phyloP scores from a whole-genome alignment of 139 green algal genomes.

The Chlamydomonas sp. region DNA sequence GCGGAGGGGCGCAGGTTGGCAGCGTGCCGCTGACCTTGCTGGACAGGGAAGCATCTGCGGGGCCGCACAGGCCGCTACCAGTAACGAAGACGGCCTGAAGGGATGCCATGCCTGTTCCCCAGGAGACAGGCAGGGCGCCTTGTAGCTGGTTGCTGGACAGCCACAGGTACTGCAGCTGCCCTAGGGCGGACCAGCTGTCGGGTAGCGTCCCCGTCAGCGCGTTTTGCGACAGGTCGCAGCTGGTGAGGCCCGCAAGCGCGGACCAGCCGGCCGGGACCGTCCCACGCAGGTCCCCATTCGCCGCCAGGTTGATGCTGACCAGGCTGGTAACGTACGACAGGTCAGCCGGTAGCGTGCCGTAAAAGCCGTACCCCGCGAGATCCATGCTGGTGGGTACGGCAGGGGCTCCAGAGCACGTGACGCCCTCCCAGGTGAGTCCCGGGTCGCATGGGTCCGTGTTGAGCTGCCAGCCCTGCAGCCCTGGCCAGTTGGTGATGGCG shows the following conservation, averaged over 20 bases:
- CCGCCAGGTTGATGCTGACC: neutral
- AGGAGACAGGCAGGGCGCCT: conserved; percentile 26
- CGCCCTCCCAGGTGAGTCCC: neutral
- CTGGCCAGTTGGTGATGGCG: neutral
- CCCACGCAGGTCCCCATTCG: neutral
- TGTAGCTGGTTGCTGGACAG: conserved; percentile 39
- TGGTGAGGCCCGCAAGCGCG: neutral
- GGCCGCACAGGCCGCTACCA: neutral
- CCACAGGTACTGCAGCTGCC: conserved; percentile 14
- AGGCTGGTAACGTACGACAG: neutral
- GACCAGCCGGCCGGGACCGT: neutral
- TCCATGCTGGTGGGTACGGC: neutral
- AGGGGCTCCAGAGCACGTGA: neutral
- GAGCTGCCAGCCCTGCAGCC: neutral
- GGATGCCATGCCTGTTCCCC: neutral
- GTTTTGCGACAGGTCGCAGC: conserved; percentile 5
- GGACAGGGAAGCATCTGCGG: neutral
- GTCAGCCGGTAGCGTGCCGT: conserved; percentile 17
- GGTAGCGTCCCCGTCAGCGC: conserved; percentile 8
- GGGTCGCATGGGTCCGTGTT: neutral
- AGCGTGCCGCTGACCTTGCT: neutral
- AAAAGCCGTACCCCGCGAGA: conserved; percentile 13
- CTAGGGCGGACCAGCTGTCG: neutral
- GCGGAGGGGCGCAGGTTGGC: neutral
- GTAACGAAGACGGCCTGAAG: neutral